Percentiles rank a stretch among this genome's conserved stretches.
Evolutionary conservation across 176 grass and related monocot species (phyloP).

Genomic region (Carex parvula): DNA sequence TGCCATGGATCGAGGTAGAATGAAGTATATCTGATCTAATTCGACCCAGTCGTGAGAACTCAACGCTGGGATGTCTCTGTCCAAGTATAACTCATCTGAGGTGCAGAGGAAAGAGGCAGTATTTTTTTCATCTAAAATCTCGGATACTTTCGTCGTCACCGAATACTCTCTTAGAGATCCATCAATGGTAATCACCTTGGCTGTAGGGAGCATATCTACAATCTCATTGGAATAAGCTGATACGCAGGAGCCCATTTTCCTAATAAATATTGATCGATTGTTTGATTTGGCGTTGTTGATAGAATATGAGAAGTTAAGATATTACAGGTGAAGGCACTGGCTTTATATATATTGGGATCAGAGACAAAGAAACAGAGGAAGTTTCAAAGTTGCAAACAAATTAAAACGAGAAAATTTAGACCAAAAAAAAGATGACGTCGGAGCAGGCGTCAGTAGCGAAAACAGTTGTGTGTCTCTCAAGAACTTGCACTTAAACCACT

Average conservation of each 20-base stretch:
- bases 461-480: background rate
- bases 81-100: slow-evolving; percentile 58
- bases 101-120: slow-evolving; percentile 46
- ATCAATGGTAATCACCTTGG: slow-evolving; percentile 46
- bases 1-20: slow-evolving; percentile 40
- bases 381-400: no score
- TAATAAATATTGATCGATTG: background rate
- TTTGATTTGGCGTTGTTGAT: background rate
- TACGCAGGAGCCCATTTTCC: slow-evolving; percentile 53
- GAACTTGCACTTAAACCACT: no score
- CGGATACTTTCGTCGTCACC: slow-evolving; percentile 14
- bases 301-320: background rate
- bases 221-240: slow-evolving; percentile 2
- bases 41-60: slow-evolving; percentile 19
- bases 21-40: slow-evolving; percentile 55
- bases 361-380: background rate
- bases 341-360: background rate
- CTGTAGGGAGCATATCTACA: background rate
- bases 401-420: no score
- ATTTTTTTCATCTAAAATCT: slow-evolving; percentile 23
- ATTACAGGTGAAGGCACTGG: background rate
- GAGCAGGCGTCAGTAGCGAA: background rate
- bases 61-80: slow-evolving; percentile 36
- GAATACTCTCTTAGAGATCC: slow-evolving; percentile 43
- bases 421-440: background rate